Evolutionary conservation across 1,284 basidiomycete genomes (phyloP).

Genomic region (Cryptococcus depauperatus): DNA sequence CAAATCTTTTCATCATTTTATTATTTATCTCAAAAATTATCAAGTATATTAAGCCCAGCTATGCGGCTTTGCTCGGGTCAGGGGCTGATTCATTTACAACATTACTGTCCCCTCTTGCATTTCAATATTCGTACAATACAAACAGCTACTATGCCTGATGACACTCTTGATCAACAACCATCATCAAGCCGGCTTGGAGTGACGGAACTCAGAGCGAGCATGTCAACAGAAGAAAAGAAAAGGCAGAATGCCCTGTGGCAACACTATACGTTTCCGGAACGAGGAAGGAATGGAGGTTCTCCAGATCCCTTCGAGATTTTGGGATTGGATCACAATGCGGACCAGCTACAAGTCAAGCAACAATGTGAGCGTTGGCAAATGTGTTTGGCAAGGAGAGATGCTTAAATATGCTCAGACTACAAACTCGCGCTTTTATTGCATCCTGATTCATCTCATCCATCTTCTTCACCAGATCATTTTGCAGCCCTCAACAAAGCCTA

Average conservation of each 20-base stretch:
- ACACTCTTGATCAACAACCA: slow-evolving; percentile 1
- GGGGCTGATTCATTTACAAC: too few relatives aligned
- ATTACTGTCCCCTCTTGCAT: too few relatives aligned
- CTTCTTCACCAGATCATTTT: slow-evolving; percentile 39
- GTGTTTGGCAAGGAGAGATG: neutral
- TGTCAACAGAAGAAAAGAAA: slow-evolving; percentile 16
- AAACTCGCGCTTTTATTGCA: slow-evolving; percentile 42
- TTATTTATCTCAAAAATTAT: too few relatives aligned
- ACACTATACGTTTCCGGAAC: slow-evolving; percentile 31
- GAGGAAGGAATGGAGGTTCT: slow-evolving; percentile 24
- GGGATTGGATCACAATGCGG: slow-evolving; percentile 29
- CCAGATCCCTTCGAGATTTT: slow-evolving; percentile 43
- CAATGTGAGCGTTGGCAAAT: slow-evolving; percentile 27
- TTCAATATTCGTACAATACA: too few relatives aligned
- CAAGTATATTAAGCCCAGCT: too few relatives aligned
- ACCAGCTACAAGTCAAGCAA: slow-evolving; percentile 35
- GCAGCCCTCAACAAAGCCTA: slow-evolving; percentile 39
- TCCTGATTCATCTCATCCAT: slow-evolving; percentile 42
- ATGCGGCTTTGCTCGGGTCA: too few relatives aligned
- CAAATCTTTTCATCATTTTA: too few relatives aligned
- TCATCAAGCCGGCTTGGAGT: slow-evolving; percentile 1
- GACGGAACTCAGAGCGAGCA: neutral
- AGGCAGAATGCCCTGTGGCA: slow-evolving; percentile 5
- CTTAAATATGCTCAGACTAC: slow-evolving; percentile 30
- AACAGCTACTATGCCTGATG: too few relatives aligned